phyloP scores from a whole-genome alignment of 78 protist species.

The Isochrysis galbana region DNA sequence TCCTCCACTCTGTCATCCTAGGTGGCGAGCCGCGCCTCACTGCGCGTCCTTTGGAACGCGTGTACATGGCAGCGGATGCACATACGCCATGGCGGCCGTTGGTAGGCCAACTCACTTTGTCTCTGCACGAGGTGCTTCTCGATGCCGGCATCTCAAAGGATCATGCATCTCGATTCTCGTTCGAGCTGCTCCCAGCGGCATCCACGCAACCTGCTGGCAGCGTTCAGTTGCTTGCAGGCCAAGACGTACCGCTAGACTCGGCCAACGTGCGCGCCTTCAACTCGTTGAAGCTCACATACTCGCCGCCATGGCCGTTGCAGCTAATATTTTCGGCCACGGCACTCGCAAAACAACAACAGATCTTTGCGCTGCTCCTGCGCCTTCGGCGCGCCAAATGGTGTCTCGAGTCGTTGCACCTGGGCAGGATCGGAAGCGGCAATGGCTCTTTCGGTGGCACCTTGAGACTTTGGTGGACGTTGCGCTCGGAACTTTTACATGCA shows the following conservation, averaged over 20 bases:
- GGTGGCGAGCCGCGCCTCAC: background rate
- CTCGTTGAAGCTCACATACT: background rate
- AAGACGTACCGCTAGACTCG: too few relatives aligned
- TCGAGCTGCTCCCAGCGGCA: background rate
- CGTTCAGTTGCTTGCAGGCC: too few relatives aligned
- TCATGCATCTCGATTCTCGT: background rate
- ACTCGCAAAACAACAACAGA: background rate
- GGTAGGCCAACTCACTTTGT: background rate
- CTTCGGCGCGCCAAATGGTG: background rate
- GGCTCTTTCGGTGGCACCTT: background rate
- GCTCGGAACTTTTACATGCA: background rate
- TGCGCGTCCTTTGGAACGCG: background rate
- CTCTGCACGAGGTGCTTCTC: background rate
- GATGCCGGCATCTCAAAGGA: background rate
- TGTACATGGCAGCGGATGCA: background rate
- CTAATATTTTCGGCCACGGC: background rate
- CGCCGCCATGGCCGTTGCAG: background rate
- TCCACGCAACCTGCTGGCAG: background rate
- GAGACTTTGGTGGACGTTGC: background rate
- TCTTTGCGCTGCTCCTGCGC: background rate
- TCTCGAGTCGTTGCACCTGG: background rate
- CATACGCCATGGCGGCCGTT: background rate
- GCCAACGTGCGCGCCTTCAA: background rate
- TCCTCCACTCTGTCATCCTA: background rate
- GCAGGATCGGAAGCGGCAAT: background rate